phyloP scores from a whole-genome alignment of 116 monocot genomes.

The Posidonia oceanica region DNA sequence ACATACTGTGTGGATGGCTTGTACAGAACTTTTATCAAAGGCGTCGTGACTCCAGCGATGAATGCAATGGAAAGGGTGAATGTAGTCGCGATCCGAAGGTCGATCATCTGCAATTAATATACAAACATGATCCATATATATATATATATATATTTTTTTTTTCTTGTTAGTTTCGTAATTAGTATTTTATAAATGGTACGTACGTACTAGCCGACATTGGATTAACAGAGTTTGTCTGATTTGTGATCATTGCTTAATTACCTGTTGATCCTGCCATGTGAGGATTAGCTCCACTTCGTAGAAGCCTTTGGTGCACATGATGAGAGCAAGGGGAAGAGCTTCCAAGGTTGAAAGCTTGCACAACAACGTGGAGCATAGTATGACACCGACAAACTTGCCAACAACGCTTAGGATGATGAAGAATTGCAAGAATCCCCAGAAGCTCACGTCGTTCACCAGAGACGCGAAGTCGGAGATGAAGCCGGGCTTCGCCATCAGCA shows the following conservation, averaged over 20 bases:
- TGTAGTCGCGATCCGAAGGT: background rate
- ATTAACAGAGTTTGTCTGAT: too few relatives aligned
- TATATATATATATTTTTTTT: too few relatives aligned
- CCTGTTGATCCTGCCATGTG: conserved; percentile 4
- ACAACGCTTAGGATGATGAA: background rate
- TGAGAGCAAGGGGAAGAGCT: background rate
- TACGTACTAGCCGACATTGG: too few relatives aligned
- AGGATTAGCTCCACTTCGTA: background rate
- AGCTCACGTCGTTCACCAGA: background rate
- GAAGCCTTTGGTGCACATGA: conserved; percentile 5
- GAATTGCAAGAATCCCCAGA: background rate
- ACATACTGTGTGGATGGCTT: conserved; percentile 31
- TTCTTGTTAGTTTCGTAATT: too few relatives aligned
- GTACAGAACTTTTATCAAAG: conserved; percentile 44
- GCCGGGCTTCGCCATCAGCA: background rate
- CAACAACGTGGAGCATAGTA: background rate
- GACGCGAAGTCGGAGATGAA: background rate
- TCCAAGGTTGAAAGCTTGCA: background rate
- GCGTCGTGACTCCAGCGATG: conserved; percentile 13
- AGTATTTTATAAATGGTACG: background rate
- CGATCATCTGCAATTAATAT: background rate
- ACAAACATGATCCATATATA: too few relatives aligned
- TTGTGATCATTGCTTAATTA: background rate
- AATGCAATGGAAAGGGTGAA: background rate
- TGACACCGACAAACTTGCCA: conserved; percentile 7